phyloP scores from a whole-genome alignment of 2,329 filamentous ascomycete species.

The Cordyceps cateniannulata region DNA sequence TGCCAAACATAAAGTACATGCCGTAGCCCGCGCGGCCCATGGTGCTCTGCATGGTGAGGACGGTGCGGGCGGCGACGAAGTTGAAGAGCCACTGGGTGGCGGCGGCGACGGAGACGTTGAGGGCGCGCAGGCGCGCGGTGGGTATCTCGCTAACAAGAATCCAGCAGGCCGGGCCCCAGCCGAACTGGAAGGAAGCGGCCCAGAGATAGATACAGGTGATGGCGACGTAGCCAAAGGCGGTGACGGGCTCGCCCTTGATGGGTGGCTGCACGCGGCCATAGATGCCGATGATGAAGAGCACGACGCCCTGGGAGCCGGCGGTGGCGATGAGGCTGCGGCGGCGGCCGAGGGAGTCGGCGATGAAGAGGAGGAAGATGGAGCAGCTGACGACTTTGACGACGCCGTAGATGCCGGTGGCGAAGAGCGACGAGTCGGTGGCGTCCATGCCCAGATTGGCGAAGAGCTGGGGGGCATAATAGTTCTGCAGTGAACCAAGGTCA shows the following conservation, averaged over 20 bases:
- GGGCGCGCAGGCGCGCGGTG: slow-evolving; percentile 55
- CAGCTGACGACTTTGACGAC: slow-evolving; percentile 63
- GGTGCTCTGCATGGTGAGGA: slow-evolving; percentile 59
- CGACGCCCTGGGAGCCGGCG: slow-evolving; percentile 51
- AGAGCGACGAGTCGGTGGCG: slow-evolving; percentile 51
- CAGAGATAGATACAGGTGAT: slow-evolving; percentile 68
- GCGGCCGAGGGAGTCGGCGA: slow-evolving; percentile 63
- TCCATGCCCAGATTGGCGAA: slow-evolving; percentile 59
- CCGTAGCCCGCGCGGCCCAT: slow-evolving; percentile 41
- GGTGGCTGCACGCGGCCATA: slow-evolving; percentile 60
- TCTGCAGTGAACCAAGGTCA: slow-evolving; percentile 22
- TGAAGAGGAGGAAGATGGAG: slow-evolving; percentile 57
- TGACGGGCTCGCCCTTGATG: slow-evolving; percentile 44
- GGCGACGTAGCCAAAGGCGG: slow-evolving; percentile 62
- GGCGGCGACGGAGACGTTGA: slow-evolving; percentile 63
- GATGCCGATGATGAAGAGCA: slow-evolving; percentile 66
- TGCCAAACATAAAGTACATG: slow-evolving; percentile 64
- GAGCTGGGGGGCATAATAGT: slow-evolving; percentile 65
- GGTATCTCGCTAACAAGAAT: slow-evolving; percentile 65
- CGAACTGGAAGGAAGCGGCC: slow-evolving; percentile 61
- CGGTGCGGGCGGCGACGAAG: slow-evolving; percentile 62
- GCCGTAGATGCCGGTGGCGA: slow-evolving; percentile 69
- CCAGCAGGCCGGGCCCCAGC: slow-evolving; percentile 68
- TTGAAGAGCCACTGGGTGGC: slow-evolving; percentile 71
- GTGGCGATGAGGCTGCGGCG: slow-evolving; percentile 57